Conservation (phyloP, 2,329 filamentous ascomycete species). For the Dactylellina haptotyla region DNA sequence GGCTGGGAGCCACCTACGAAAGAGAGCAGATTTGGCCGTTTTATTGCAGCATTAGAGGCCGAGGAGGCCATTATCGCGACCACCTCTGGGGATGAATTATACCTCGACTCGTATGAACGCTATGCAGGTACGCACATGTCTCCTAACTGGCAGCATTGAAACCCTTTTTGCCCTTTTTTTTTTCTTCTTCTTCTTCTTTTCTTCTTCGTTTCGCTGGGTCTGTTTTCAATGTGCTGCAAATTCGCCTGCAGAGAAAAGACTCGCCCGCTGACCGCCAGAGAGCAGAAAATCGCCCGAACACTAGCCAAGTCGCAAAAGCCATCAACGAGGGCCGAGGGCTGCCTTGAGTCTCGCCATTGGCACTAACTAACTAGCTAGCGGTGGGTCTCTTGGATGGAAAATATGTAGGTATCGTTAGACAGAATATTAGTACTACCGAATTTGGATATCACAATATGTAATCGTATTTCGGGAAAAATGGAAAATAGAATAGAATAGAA, state of each 20-base stretch:
- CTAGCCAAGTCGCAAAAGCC: conserved; percentile 69
- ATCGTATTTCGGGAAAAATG: not conserved
- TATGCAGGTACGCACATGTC: conserved; percentile 65
- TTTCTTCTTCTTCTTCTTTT: not conserved
- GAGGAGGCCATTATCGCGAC: conserved; percentile 61
- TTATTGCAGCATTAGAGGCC: conserved; percentile 61
- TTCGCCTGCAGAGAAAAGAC: not conserved
- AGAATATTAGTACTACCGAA: too few relatives aligned
- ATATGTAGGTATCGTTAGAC: conserved; percentile 17
- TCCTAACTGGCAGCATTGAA: conserved; percentile 17
- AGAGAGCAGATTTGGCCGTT: conserved; percentile 60
- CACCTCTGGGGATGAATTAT: conserved; percentile 66
- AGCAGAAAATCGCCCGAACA: conserved; percentile 70
- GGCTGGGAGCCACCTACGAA: conserved; percentile 61
- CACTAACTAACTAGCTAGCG: not conserved
- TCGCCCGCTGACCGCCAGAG: conserved; percentile 11
- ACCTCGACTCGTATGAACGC: conserved; percentile 74
- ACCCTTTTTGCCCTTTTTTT: conserved; percentile 5
- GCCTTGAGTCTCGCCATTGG: conserved; percentile 61
- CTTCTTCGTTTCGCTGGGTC: not conserved
- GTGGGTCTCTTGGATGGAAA: conserved; percentile 7
- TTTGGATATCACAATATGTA: not conserved
- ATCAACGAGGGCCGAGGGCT: conserved; percentile 69
- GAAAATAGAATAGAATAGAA: not conserved
- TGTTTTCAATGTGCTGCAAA: not conserved